These are phyloP conservation scores for Phytopythium mirpurense DNA, from an alignment of 352 stramenopile genomes.

Conservation along the genomic window DNA sequence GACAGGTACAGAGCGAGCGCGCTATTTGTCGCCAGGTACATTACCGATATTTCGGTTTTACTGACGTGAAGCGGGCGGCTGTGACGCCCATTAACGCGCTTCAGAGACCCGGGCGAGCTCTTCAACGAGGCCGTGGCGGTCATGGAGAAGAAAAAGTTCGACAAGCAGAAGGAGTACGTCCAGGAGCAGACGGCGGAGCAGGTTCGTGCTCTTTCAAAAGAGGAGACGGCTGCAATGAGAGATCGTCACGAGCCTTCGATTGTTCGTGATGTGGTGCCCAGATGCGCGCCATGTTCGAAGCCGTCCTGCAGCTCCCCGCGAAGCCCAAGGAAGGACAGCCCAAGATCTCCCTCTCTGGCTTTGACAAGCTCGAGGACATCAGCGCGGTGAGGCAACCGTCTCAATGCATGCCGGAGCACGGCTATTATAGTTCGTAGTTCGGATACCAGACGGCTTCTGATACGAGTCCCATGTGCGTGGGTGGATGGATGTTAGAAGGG, in stretches of 20 bases:
- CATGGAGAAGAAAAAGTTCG: slow-evolving; percentile 74
- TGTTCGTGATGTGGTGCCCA: slow-evolving; percentile 13
- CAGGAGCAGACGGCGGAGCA: slow-evolving; percentile 57
- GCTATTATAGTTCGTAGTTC: too few relatives aligned
- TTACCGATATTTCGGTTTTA: too few relatives aligned
- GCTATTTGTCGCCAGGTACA: too few relatives aligned
- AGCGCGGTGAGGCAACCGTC: slow-evolving; percentile 4
- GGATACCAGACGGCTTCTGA: too few relatives aligned
- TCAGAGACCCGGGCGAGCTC: slow-evolving; percentile 60
- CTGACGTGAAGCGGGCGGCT: neutral
- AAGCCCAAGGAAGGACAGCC: slow-evolving; percentile 21
- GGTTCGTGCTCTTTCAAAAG: slow-evolving; percentile 25
- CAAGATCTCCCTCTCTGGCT: slow-evolving; percentile 66
- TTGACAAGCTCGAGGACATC: slow-evolving; percentile 33
- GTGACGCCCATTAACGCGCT: neutral
- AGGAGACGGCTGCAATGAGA: neutral
- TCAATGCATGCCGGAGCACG: too few relatives aligned
- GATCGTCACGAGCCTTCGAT: too few relatives aligned
- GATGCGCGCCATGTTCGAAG: slow-evolving; percentile 51
- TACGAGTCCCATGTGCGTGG: too few relatives aligned
- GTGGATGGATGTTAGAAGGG: too few relatives aligned
- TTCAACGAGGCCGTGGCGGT: slow-evolving; percentile 70
- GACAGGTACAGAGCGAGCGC: slow-evolving; percentile 25
- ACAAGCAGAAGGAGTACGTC: slow-evolving; percentile 74
- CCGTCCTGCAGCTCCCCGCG: slow-evolving; percentile 46